These are phyloP conservation scores for Trichoderma sp. DNA, from an alignment of 2,329 filamentous ascomycete genomes.

Conservation along the genomic window DNA sequence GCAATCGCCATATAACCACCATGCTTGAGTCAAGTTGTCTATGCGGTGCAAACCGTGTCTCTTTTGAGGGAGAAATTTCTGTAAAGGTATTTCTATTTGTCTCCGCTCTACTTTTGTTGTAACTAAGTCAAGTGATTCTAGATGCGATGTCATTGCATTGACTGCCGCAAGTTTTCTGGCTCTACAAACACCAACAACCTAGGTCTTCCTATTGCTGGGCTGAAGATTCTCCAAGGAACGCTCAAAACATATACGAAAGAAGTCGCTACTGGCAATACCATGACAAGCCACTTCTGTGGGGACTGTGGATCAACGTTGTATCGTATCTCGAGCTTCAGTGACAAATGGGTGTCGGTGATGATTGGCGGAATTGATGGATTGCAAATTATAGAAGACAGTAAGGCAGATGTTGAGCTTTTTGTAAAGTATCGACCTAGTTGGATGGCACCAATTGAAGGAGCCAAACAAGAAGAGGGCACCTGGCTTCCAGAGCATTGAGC, in stretches of 20 bases:
- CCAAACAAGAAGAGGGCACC: neutral
- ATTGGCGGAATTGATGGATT: neutral
- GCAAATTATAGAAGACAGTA: neutral
- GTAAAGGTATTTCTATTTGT: neutral
- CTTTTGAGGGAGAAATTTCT: neutral
- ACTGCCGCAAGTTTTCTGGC: neutral
- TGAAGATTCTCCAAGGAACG: neutral
- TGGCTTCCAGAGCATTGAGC: neutral
- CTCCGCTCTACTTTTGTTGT: neutral
- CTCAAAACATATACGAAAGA: neutral
- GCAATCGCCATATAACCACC: neutral
- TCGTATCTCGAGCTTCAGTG: neutral
- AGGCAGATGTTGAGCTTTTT: neutral
- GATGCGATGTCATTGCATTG: neutral
- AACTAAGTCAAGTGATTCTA: neutral
- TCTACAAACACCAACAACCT: neutral
- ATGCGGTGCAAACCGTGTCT: neutral
- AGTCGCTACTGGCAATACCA: neutral
- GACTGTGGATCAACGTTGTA: neutral
- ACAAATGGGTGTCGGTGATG: neutral
- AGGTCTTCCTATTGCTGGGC: neutral
- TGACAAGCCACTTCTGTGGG: neutral
- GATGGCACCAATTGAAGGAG: neutral
- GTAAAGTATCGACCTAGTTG: neutral
- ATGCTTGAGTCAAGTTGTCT: neutral